Base-by-base conservation (phyloP, 805 yeast species). In the Yamadazyma ubonensis region DNA sequence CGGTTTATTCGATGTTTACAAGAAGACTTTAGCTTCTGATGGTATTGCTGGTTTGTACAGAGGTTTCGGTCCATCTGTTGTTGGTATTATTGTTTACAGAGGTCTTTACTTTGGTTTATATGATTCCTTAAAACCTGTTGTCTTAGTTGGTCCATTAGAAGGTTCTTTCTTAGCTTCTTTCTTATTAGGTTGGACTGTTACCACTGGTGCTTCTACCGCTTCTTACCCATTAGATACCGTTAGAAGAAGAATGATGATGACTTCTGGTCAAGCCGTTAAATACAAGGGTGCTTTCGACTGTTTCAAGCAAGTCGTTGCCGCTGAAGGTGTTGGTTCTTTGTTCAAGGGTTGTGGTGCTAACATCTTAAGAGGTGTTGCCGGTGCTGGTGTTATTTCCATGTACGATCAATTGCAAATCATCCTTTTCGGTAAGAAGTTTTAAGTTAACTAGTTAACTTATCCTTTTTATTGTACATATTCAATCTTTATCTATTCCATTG, bases 211-310 rank as follows among this genome's bases (percentile, higher is more conserved):
- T 65, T 90, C 96, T 60, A 88, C 96, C 56, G 96, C 96, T 70
- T 88, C 96, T 69, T 89, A 89, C 85, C 97, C 97, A 81, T 86
- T 90, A 75, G 97, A 89, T 77, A 89, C 97, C 67, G 89, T 89
- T 68, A 90, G 97, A 85, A 88, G 97, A 86, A 88, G 97, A 86
- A 89, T 89, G 97, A 89, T 89, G 97, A 89, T 89, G 97, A 89
- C 97, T 61, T 90, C 97, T 58, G 97, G 97, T 75, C 95, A 88
- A 78, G 96, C 95, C 65, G 95, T 89, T 63, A 89, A 90, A 79
- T 89, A 89, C 79, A 75, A 81, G 67, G 93, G 95, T 78, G 95
- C 96, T 59, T 78, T 86, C 70, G 96, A 90, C 73, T 87, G 93
- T 74, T 83, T 86, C 86, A 75, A 68, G 60, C 75, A 88, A 78